Percentiles rank a stretch among this genome's conserved stretches.
Conservation (phyloP, 2,329 filamentous ascomycete species). For the Apiospora marii region DNA sequence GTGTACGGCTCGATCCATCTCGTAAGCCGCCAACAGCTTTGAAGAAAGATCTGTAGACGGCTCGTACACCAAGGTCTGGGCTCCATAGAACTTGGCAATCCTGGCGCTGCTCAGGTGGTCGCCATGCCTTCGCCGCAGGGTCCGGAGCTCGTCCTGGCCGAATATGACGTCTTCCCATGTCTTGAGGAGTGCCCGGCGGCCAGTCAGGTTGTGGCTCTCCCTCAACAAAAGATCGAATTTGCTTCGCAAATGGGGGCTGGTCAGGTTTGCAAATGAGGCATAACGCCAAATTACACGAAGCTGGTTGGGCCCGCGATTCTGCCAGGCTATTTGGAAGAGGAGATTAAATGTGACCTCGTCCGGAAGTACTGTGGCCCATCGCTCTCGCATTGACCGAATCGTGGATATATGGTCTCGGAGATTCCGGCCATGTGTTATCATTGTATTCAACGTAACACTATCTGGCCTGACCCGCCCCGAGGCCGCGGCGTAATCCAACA, state of each 20-base stretch:
- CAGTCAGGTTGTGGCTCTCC: conserved; percentile 6
- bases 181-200: conserved; percentile 33
- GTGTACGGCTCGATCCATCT: conserved; percentile 38
- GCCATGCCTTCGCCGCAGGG: conserved; percentile 25
- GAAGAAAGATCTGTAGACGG: conserved; percentile 29
- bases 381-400: conserved; percentile 29
- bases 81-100: conserved; percentile 31
- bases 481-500: conserved; percentile 32
- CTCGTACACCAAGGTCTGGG: conserved; percentile 27
- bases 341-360: conserved; percentile 37
- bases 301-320: conserved; percentile 38
- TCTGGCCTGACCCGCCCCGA: conserved; percentile 29
- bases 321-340: conserved; percentile 39
- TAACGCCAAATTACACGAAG: conserved; percentile 43
- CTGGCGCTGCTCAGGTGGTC: conserved; percentile 8
- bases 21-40: conserved; percentile 39
- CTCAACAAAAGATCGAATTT: conserved; percentile 32
- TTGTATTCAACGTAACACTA: conserved; percentile 39
- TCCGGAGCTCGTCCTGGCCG: conserved; percentile 34
- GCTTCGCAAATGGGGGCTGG: conserved; percentile 34
- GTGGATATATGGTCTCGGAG: conserved; percentile 29
- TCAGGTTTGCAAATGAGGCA: conserved; percentile 30
- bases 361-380: conserved; percentile 32
- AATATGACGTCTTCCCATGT: conserved; percentile 40
- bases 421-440: conserved; percentile 36